A percentile compares a stretch with the other conserved stretches of the same genome.
Evolutionary conservation across 805 yeast genomes (phyloP).

Genomic region (Candida ficus): DNA sequence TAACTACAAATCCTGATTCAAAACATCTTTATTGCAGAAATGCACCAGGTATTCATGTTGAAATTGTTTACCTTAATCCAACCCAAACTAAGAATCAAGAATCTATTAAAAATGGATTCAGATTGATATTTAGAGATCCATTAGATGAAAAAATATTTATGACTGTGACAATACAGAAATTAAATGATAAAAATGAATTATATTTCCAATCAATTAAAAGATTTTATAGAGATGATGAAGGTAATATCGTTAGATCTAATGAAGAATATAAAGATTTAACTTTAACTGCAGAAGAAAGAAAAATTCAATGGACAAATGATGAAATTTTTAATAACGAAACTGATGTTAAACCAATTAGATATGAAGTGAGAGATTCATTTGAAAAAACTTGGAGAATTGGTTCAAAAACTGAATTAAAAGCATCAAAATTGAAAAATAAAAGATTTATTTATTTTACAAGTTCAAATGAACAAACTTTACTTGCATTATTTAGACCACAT

Average conservation of each 20-base stretch:
- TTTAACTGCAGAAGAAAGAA: slow-evolving; percentile 3
- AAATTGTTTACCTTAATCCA: slow-evolving; percentile 25
- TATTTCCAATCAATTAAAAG: slow-evolving; percentile 10
- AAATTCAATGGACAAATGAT: slow-evolving; percentile 3
- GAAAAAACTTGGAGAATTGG: slow-evolving; percentile 36
- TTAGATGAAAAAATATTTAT: slow-evolving; percentile 10
- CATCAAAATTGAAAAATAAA: slow-evolving; percentile 21
- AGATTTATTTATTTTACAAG: slow-evolving; percentile 27
- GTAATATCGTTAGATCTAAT: slow-evolving; percentile 3
- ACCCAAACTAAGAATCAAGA: slow-evolving; percentile 1
- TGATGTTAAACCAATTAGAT: slow-evolving; percentile 20
- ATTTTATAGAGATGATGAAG: slow-evolving; percentile 12
- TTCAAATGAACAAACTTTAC: slow-evolving; percentile 25
- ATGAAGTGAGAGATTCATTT: slow-evolving; percentile 26
- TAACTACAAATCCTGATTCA: slow-evolving; percentile 63
- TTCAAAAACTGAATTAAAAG: slow-evolving; percentile 38
- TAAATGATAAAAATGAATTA: slow-evolving; percentile 9
- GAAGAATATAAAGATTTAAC: neutral
- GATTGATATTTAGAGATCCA: slow-evolving; percentile 25
- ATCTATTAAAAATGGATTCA: slow-evolving; percentile 26
- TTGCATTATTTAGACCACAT: slow-evolving; percentile 30
- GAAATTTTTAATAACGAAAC: neutral
- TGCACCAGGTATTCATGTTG: slow-evolving; percentile 60
- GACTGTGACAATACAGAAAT: slow-evolving; percentile 13
- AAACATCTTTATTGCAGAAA: slow-evolving; percentile 53